A percentile compares a stretch with the other conserved stretches of the same genome.
Evolutionary conservation across 2,329 filamentous ascomycete species (phyloP).

Genomic region (Fusarium sp.): DNA sequence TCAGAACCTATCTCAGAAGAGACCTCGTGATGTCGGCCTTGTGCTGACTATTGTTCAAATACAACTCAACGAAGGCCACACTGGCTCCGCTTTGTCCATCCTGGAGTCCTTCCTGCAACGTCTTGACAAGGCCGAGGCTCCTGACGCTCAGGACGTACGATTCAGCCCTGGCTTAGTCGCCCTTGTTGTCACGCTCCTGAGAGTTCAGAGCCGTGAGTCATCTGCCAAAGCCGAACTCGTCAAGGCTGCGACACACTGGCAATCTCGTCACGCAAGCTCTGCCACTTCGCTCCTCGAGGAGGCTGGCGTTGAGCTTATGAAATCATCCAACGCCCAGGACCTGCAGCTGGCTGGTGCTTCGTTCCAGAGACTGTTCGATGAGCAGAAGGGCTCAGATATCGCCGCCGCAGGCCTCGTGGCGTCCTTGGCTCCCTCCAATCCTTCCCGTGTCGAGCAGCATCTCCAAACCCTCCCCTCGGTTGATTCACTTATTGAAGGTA

Average conservation of each 20-base stretch:
- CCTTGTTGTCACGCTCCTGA: slow-evolving; percentile 84
- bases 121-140: slow-evolving; percentile 74
- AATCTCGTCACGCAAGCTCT: slow-evolving; percentile 64
- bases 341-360: slow-evolving; percentile 81
- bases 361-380: slow-evolving; percentile 79
- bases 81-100: slow-evolving; percentile 80
- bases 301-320: slow-evolving; percentile 86
- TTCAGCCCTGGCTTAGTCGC: slow-evolving; percentile 90
- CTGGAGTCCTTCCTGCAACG: slow-evolving; percentile 83
- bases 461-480: slow-evolving; percentile 73
- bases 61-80: slow-evolving; percentile 80
- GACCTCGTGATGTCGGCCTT: slow-evolving; percentile 86
- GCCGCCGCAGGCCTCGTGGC: slow-evolving; percentile 90
- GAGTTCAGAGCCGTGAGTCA: slow-evolving; percentile 79
- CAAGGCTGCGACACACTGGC: slow-evolving; percentile 88
- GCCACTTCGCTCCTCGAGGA: slow-evolving; percentile 81
- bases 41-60: slow-evolving; percentile 86
- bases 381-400: slow-evolving; percentile 77
- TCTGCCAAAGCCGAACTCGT: slow-evolving; percentile 82
- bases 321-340: slow-evolving; percentile 80
- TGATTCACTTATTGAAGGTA: slow-evolving; percentile 71
- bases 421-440: slow-evolving; percentile 77
- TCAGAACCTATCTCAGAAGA: slow-evolving; percentile 77
- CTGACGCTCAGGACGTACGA: slow-evolving; percentile 77
- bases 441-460: slow-evolving; percentile 69